Evolutionary conservation across 371 early-diverging fungal species (phyloP), one percentile per base, ranked within the genome.

Genomic region (Mortierella sp.): DNA sequence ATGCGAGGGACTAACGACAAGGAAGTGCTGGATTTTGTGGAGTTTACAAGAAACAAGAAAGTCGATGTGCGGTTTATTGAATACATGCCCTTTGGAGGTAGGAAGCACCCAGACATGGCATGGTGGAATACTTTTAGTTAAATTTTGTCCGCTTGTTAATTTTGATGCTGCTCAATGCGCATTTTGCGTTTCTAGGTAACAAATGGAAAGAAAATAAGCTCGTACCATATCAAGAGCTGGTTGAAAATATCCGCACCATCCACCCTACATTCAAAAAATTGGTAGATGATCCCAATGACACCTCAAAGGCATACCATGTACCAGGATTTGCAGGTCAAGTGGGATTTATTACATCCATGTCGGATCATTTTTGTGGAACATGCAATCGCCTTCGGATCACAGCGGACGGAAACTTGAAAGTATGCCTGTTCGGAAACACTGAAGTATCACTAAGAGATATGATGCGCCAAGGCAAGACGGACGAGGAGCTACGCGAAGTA

Each of bases 51-150:
- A 54, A 88, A 93, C 58, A 85, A 86, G 22, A 87, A 90, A 3
- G 70, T 97, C 6, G 91, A 91, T 59, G 91, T 98, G 0, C 88
- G 98, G 28, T 98, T 98, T 83, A 98, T 98, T 72, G 98, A 98
- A 83, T 97, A 96, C 74, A 98, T 97, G 97, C 98, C 98, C 0
- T 98, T 98, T 86, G 97, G 94, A 82, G 97, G 94, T 92, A 85
- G 70, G 83, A 32, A 10, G 2, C n/a, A 26, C 42, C 2, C 22
- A 35, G 29, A 17, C 19, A 22, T 35, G 32, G 17, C 4, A n/a
- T n/a, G n/a, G n/a, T n/a, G 12, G n/a, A 19, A n/a, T 29, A 2
- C 34, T 19, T n/a, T 10, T 51, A 26, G 2, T 29, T 55, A 10
- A 26, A 40, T 35, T 23, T 22, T 47, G 43, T 45, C n/a, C 3